Base-by-base conservation (phyloP, 768 basidiomycete species). In the Tulasnella sp. region DNA sequence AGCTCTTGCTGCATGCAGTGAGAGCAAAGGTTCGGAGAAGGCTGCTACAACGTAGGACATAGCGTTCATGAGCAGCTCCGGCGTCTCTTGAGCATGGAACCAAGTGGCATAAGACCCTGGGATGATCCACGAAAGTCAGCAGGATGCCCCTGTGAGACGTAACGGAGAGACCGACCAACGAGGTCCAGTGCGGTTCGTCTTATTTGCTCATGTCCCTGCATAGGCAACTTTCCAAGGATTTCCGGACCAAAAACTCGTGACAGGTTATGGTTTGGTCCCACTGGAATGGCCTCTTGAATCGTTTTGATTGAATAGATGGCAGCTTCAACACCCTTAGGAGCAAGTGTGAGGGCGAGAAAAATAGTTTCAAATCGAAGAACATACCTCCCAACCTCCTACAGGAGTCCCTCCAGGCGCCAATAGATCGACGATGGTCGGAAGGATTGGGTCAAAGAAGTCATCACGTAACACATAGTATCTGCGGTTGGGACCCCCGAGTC, bases 391-490 rank as follows among this genome's bases (percentile, higher is more conserved):
- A 46, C 88, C 9, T 84, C 84, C 72, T 89, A 88, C 20, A n/a
- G 79, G 46, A 86, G 86, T 50, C 34, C 69, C 46, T 1, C 84
- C 84, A 7, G 86, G 83, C 0, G 88, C 86, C 18, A 96, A 86
- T 48, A 90, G 89, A 75, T 91, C 89, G 20, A 87, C 85, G 22
- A 94, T 87, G 72, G 93, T 91, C 37, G 89, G 88, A 54, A 96
- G 87, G 82, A 93, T 91, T 83, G 89, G 93, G 0, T 87, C 89
- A 44, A 97, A 88, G 91, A 97, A 93, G 76, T 95, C 92, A 76
- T 94, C 91, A 58, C 96, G 91, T 2, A 98, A 88, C 44, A 97
- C 90, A 84, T 97, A 98, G 83, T 93, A 97, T 34, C 93, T 95
- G 83, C n/a, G 24, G n/a, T 64, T 28, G 88, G 37, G 78, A 42